Percentiles rank a stretch among this genome's conserved stretches.
Conservation (phyloP, 352 stramenopile species). For the Globisporangium splendens region DNA sequence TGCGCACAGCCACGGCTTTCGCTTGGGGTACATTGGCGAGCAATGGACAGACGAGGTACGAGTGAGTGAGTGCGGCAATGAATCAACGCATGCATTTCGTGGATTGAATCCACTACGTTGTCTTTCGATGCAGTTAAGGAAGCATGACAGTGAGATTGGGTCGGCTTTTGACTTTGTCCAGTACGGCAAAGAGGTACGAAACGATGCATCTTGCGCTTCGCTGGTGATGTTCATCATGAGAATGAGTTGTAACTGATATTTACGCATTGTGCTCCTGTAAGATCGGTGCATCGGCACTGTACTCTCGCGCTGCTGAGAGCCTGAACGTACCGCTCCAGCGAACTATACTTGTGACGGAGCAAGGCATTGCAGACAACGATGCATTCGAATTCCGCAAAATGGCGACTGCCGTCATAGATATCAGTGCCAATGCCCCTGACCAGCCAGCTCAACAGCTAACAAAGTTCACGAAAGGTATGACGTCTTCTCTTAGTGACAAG, state of each 20-base stretch:
- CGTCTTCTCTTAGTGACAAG: not conserved
- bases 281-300: constrained; percentile 11
- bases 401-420: not conserved
- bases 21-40: constrained; percentile 29
- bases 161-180: constrained; percentile 5
- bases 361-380: not conserved
- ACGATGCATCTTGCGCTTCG: not conserved
- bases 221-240: not conserved
- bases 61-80: not conserved
- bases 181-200: constrained; percentile 4
- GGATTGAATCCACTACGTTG: no score
- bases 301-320: constrained; percentile 14
- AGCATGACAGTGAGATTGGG: not conserved
- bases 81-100: constrained; percentile 4
- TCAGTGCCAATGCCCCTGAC: not conserved
- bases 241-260: not conserved
- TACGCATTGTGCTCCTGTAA: not conserved
- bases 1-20: constrained; percentile 30
- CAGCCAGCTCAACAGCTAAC: constrained; percentile 4
- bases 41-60: constrained; percentile 1
- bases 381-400: not conserved
- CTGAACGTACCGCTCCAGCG: constrained; percentile 22
- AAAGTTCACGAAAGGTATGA: constrained; percentile 19
- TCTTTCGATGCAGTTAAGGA: no score
- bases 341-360: constrained; percentile 28